Evolutionary conservation across 805 yeast species (phyloP).

Genomic region (Candida pini): DNA sequence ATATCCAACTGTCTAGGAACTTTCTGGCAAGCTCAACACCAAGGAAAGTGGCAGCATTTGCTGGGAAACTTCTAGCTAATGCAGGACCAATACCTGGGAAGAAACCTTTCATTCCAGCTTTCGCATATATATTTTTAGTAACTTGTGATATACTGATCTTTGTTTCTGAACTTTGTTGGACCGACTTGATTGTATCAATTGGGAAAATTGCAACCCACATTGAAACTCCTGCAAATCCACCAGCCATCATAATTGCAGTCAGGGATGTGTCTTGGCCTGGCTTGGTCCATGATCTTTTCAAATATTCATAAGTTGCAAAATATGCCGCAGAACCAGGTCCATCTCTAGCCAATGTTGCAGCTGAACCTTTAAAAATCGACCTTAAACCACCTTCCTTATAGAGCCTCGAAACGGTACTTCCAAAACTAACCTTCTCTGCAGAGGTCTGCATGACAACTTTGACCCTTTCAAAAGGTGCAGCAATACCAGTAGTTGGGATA

Average conservation of each 20-base stretch:
- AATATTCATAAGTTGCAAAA: conserved; percentile 87
- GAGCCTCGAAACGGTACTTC: conserved; percentile 59
- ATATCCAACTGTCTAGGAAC: conserved; percentile 17
- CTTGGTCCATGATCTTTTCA: conserved; percentile 57
- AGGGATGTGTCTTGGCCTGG: conserved; percentile 55
- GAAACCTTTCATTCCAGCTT: conserved; percentile 83
- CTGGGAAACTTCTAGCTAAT: conserved; percentile 89
- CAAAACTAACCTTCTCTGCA: conserved; percentile 41
- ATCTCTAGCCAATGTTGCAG: conserved; percentile 90
- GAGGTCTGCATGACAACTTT: conserved; percentile 83
- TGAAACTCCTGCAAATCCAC: conserved; percentile 93
- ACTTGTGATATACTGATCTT: conserved; percentile 56
- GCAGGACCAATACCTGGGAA: conserved; percentile 99
- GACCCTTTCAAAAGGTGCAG: conserved; percentile 97
- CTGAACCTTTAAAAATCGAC: conserved; percentile 86
- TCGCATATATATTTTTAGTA: conserved; percentile 59
- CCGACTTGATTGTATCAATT: conserved; percentile 86
- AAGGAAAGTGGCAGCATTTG: conserved; percentile 97
- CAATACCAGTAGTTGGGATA: conserved; percentile 88
- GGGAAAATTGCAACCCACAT: conserved; percentile 98
- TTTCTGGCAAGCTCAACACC: conserved; percentile 79
- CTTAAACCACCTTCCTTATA: conserved; percentile 74
- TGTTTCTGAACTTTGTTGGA: conserved; percentile 61
- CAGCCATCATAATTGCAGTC: conserved; percentile 76
- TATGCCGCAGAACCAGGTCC: conserved; percentile 97